Percentiles rank a stretch among this genome's conserved stretches.
Conservation (phyloP, 1,139 yeast genomes). For the Kurtzmaniella quercitrusa region DNA sequence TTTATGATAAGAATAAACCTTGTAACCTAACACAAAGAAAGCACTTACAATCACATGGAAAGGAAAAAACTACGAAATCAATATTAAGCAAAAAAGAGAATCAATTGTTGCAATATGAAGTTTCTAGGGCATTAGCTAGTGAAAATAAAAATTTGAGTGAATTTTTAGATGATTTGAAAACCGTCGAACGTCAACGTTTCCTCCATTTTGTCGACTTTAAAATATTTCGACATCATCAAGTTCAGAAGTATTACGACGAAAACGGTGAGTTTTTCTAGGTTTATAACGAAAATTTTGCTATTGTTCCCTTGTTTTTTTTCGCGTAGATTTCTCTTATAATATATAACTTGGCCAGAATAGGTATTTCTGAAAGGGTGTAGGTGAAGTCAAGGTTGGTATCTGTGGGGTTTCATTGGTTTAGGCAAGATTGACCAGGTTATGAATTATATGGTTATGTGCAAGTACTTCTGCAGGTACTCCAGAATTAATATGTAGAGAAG, state of each 20-base stretch:
- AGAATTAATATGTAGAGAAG: no score
- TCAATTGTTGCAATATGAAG: background rate
- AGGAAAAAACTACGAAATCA: background rate
- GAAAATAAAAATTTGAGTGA: background rate
- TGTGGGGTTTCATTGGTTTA: no score
- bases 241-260: background rate
- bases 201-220: background rate
- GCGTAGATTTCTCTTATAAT: no score
- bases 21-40: background rate
- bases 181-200: background rate
- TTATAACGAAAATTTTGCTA: background rate
- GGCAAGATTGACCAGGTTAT: no score
- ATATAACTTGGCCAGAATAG: no score
- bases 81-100: background rate
- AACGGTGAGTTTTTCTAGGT: background rate
- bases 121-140: background rate
- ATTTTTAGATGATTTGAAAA: background rate
- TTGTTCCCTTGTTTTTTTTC: no score
- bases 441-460: no score
- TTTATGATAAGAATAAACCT: background rate
- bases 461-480: no score
- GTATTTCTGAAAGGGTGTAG: no score
- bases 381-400: no score
- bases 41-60: background rate
- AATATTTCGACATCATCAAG: background rate